These are phyloP conservation scores for Centrapalus pauciflorus DNA, from an alignment of 129 eudicot species.

Conservation along the genomic window DNA sequence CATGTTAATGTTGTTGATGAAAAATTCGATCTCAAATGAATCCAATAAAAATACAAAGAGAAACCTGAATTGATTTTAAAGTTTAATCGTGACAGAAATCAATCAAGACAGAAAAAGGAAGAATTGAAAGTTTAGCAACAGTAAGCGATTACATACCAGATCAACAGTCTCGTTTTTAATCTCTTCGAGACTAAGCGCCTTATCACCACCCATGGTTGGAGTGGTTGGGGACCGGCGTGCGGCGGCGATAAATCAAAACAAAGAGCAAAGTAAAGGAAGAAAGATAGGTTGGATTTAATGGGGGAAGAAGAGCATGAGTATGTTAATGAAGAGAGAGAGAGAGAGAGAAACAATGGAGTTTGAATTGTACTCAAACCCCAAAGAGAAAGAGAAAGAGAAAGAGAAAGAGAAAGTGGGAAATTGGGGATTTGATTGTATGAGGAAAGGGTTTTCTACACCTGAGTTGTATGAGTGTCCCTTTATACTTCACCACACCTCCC, in stretches of 20 bases:
- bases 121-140: too few relatives aligned
- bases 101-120: not conserved
- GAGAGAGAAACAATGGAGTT: slow-evolving; percentile 25
- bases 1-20: not conserved
- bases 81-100: not conserved
- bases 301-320: slow-evolving; percentile 12
- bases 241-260: slow-evolving; percentile 5
- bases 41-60: not conserved
- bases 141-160: slow-evolving; percentile 46
- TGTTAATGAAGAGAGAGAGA: slow-evolving; percentile 13
- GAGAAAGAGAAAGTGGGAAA: slow-evolving; percentile 8
- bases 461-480: slow-evolving; percentile 25
- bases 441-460: slow-evolving; percentile 20
- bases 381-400: slow-evolving; percentile 4
- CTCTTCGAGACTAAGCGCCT: slow-evolving; percentile 69
- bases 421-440: slow-evolving; percentile 24
- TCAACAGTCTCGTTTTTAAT: slow-evolving; percentile 93
- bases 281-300: slow-evolving; percentile 13
- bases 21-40: not conserved
- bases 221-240: not conserved
- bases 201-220: slow-evolving; percentile 48
- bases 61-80: not conserved
- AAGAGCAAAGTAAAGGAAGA: not conserved
- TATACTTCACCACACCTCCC: slow-evolving; percentile 12
- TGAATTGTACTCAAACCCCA: slow-evolving; percentile 16